A percentile compares a stretch with the other conserved stretches of the same genome.
Conservation (phyloP, 2,329 filamentous ascomycete genomes). For the Ciborinia camelliae region DNA sequence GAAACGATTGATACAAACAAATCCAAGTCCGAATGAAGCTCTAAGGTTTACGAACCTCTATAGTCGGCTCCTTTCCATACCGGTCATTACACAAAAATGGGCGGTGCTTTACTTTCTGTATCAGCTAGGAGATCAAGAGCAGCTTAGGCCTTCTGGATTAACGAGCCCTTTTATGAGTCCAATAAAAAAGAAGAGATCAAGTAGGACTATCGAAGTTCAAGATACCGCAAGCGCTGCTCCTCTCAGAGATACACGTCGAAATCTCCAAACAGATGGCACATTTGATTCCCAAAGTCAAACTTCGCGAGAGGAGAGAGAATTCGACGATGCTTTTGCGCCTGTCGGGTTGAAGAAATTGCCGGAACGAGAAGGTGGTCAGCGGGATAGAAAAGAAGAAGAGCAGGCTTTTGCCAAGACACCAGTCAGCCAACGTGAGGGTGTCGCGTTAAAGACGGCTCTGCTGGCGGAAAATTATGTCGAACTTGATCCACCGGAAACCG, state of each 20-base stretch:
- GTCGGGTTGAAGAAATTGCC: constrained; percentile 44
- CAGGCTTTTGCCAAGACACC: constrained; percentile 32
- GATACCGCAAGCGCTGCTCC: constrained; percentile 14
- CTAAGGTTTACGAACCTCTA: constrained; percentile 88
- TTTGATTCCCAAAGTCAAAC: constrained; percentile 37
- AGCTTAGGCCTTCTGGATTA: constrained; percentile 26
- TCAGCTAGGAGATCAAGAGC: constrained; percentile 58
- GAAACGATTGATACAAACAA: constrained; percentile 76
- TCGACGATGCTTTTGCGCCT: constrained; percentile 51
- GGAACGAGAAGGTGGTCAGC: constrained; percentile 35
- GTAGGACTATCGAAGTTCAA: not conserved
- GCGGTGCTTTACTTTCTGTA: constrained; percentile 90
- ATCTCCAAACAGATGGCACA: constrained; percentile 23
- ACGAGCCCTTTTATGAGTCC: constrained; percentile 38
- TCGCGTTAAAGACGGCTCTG: constrained; percentile 50
- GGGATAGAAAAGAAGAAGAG: constrained; percentile 36
- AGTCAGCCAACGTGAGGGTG: constrained; percentile 30
- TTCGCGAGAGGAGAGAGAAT: constrained; percentile 40
- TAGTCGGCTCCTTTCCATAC: constrained; percentile 81
- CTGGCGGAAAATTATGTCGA: constrained; percentile 55
- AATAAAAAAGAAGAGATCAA: constrained; percentile 24
- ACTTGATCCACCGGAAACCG: constrained; percentile 60
- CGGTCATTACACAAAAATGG: constrained; percentile 94
- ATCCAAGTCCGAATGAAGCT: constrained; percentile 69
- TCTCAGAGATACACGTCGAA: constrained; percentile 18